These are phyloP conservation scores for Prunella vulgaris DNA, from an alignment of 257 asterid genomes.

Conservation along the genomic window DNA sequence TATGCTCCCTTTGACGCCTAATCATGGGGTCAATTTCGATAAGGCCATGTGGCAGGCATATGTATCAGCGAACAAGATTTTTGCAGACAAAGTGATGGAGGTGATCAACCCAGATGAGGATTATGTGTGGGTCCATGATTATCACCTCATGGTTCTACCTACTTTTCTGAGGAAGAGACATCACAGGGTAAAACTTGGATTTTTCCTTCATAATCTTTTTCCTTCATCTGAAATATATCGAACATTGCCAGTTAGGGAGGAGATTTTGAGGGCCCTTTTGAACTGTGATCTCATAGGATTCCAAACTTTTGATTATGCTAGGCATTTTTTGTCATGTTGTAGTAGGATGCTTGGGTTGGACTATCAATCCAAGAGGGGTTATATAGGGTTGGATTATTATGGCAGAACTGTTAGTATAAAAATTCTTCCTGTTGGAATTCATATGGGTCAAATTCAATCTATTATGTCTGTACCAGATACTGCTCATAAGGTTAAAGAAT, in stretches of 20 bases:
- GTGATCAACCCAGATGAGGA: conserved; percentile 74
- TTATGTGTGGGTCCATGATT: conserved; percentile 84
- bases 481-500: conserved; percentile 40
- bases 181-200: conserved; percentile 63
- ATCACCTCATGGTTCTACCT: conserved; percentile 80
- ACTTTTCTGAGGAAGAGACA: conserved; percentile 71
- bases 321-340: conserved; percentile 87
- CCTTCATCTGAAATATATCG: conserved; percentile 83
- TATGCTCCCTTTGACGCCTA: conserved; percentile 67
- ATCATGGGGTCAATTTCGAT: conserved; percentile 70
- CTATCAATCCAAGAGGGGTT: conserved; percentile 81
- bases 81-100: conserved; percentile 83
- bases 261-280: conserved; percentile 67
- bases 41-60: conserved; percentile 67
- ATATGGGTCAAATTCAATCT: conserved; percentile 56
- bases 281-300: conserved; percentile 86
- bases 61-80: conserved; percentile 71
- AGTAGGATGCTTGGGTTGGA: conserved; percentile 91
- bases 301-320: conserved; percentile 90
- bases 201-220: conserved; percentile 72
- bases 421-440: conserved; percentile 78
- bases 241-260: conserved; percentile 84
- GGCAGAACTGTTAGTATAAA: conserved; percentile 81
- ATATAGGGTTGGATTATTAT: conserved; percentile 76
- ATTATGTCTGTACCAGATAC: conserved; percentile 44